Conservation (phyloP, 495 filamentous ascomycete genomes). For the Hypoxylon intermedium region DNA sequence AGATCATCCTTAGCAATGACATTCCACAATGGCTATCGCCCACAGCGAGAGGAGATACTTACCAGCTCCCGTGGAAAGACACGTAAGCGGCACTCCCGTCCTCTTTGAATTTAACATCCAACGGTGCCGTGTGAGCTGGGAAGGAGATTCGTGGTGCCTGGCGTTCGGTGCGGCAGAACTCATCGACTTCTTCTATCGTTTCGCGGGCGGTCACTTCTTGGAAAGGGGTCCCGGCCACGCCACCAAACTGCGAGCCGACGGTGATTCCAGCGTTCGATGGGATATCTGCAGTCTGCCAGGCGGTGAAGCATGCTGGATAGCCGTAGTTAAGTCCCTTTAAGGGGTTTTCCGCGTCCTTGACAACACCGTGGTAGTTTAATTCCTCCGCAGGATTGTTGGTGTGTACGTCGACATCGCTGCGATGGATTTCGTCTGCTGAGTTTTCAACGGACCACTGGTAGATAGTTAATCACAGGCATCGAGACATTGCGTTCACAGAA, state of each 20-base stretch:
- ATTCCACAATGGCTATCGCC: not conserved
- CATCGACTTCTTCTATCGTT: conserved; percentile 44
- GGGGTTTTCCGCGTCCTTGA: conserved; percentile 56
- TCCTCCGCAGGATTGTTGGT: conserved; percentile 73
- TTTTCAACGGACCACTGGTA: conserved; percentile 69
- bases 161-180: conserved; percentile 48
- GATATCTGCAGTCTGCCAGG: conserved; percentile 63
- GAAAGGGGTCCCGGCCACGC: conserved; percentile 40
- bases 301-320: conserved; percentile 68
- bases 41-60: conserved; percentile 12
- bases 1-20: not conserved
- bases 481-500: not conserved
- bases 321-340: conserved; percentile 60
- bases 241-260: conserved; percentile 59
- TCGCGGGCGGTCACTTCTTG: conserved; percentile 28
- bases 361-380: conserved; percentile 68
- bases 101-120: conserved; percentile 60
- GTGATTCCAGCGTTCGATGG: conserved; percentile 54
- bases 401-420: conserved; percentile 64
- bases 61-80: conserved; percentile 66
- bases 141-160: conserved; percentile 58
- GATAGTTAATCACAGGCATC: conserved; percentile 18
- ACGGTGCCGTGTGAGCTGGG: conserved; percentile 61
- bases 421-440: conserved; percentile 63
- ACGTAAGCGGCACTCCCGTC: conserved; percentile 53